A percentile compares a stretch with the other conserved stretches of the same genome.
phyloP scores from a whole-genome alignment of 1,139 yeast species.

The Kodamaea derodonti region DNA sequence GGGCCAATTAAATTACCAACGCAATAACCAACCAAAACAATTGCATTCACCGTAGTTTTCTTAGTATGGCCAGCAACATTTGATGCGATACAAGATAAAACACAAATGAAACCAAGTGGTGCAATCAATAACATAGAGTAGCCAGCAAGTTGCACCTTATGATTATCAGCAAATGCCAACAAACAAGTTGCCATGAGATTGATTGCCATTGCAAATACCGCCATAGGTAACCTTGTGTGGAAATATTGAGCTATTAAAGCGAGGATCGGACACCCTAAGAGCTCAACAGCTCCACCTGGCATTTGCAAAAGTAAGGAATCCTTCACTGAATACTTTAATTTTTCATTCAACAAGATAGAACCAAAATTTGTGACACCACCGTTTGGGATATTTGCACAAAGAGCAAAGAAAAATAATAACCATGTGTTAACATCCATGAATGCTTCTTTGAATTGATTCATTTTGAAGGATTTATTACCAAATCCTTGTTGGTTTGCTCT shows the following conservation, averaged over 20 bases:
- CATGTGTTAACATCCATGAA: conserved; percentile 42
- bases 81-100: conserved; percentile 45
- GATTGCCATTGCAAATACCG: conserved; percentile 35
- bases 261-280: conserved; percentile 35
- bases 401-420: conserved; percentile 37
- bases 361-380: conserved; percentile 52
- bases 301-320: conserved; percentile 32
- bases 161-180: conserved; percentile 41
- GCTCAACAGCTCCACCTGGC: conserved; percentile 39
- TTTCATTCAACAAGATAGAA: conserved; percentile 40
- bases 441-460: conserved; percentile 53
- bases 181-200: conserved; percentile 41
- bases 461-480: conserved; percentile 52
- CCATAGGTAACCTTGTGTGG: conserved; percentile 34
- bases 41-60: conserved; percentile 56
- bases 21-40: conserved; percentile 59
- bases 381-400: conserved; percentile 45
- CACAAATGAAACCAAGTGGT: conserved; percentile 45
- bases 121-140: conserved; percentile 15
- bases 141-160: conserved; percentile 10
- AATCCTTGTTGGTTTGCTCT: conserved; percentile 50
- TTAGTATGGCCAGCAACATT: conserved; percentile 74
- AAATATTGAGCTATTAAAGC: conserved; percentile 11
- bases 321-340: conserved; percentile 40
- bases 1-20: conserved; percentile 73